phyloP scores from a whole-genome alignment of 495 filamentous ascomycete genomes.

The Podospora anserina region DNA sequence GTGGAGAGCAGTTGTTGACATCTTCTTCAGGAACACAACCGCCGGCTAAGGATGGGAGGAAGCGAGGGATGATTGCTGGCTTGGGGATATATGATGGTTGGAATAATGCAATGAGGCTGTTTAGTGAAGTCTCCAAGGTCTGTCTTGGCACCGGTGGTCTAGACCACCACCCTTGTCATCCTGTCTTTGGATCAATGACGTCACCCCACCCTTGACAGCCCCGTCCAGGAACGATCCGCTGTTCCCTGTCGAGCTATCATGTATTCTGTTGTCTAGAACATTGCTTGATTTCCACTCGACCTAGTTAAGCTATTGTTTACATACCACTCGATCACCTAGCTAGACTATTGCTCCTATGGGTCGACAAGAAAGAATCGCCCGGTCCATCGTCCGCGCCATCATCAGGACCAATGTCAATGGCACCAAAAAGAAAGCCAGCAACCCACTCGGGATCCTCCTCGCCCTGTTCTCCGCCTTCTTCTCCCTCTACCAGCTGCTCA shows the following conservation, averaged over 20 bases:
- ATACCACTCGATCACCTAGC: neutral
- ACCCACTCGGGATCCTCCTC: constrained; percentile 24
- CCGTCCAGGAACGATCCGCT: neutral
- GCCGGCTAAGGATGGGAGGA: no score
- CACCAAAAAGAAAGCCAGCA: constrained; percentile 13
- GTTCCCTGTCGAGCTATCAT: neutral
- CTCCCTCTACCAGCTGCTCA: constrained; percentile 37
- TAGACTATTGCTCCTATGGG: constrained; percentile 19
- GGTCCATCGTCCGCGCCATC: constrained; percentile 39
- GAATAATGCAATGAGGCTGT: no score
- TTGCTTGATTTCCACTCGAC: neutral
- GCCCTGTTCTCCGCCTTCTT: constrained; percentile 37
- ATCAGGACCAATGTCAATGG: constrained; percentile 26
- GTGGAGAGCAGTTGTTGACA: no score
- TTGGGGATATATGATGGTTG: no score
- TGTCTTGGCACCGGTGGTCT: neutral
- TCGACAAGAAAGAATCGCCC: constrained; percentile 31
- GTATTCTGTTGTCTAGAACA: neutral
- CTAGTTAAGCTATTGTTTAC: neutral
- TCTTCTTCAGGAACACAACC: no score
- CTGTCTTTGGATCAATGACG: neutral
- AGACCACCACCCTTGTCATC: neutral
- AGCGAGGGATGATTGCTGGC: no score
- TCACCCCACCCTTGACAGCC: neutral
- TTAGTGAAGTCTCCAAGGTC: no score